phyloP scores from a whole-genome alignment of 2,329 filamentous ascomycete genomes.

The Penicillium olsonii region DNA sequence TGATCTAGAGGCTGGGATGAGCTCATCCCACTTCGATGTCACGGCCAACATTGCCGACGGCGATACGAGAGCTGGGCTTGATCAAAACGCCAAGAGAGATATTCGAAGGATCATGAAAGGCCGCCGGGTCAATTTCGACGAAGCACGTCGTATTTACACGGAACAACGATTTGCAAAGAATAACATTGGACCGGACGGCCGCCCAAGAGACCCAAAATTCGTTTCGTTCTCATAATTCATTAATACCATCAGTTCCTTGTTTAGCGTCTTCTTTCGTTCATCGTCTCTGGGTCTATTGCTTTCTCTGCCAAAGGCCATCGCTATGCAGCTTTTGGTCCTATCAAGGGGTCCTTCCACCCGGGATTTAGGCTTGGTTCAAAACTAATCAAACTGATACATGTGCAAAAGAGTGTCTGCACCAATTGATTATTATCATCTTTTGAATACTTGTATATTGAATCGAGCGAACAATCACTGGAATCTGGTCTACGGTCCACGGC shows the following conservation, averaged over 20 bases:
- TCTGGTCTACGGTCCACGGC: too few relatives aligned
- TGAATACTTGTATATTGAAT: too few relatives aligned
- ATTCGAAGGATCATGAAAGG: slow-evolving; percentile 90
- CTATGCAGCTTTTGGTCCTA: too few relatives aligned
- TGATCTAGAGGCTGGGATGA: slow-evolving; percentile 86
- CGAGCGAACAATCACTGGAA: too few relatives aligned
- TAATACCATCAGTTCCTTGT: neutral
- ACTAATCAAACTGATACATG: too few relatives aligned
- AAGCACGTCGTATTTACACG: slow-evolving; percentile 82
- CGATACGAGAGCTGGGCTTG: slow-evolving; percentile 77
- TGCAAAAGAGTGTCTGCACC: too few relatives aligned
- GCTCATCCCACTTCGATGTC: slow-evolving; percentile 81
- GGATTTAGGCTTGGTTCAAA: too few relatives aligned
- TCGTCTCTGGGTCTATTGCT: neutral
- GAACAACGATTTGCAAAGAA: slow-evolving; percentile 83
- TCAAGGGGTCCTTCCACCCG: too few relatives aligned
- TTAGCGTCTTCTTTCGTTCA: neutral
- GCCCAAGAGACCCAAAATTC: slow-evolving; percentile 90
- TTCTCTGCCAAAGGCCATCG: too few relatives aligned
- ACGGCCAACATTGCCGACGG: slow-evolving; percentile 74
- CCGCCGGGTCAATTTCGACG: slow-evolving; percentile 80
- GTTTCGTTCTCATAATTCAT: slow-evolving; percentile 74
- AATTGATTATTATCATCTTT: too few relatives aligned
- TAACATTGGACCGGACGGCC: slow-evolving; percentile 83
- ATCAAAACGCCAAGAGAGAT: slow-evolving; percentile 76